Evolutionary conservation across 2,329 filamentous ascomycete species (phyloP), one percentile per base, ranked within the genome.

Genomic region (Claviceps sp.): DNA sequence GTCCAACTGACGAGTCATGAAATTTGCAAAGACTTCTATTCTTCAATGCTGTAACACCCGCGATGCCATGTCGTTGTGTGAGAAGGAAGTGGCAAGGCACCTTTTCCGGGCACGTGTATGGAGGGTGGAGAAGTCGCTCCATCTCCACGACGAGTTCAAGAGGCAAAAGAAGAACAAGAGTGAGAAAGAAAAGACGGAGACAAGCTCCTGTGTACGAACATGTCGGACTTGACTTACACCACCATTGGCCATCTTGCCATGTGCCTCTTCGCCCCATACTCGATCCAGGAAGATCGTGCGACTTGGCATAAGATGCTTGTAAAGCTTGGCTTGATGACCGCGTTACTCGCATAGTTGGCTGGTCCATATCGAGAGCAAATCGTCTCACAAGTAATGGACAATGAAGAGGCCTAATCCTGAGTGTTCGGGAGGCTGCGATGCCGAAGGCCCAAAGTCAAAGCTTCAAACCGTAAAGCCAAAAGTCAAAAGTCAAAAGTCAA

Each of bases 171-270:
- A 17, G 14, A 11, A n/a, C 26, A 44, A 26, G 7, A 26, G 4
- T n/a, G 2, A 26, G 37, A 16, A 49, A 14, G 14, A 5, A 36
- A 34, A 22, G 43, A n/a, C 9, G 40, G 14, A 17, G 39, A 11
- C 45, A 42, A 34, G 38, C 1, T 47, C 8, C 13, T 36, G 47
- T 11, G 29, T 23, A 23, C 14, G 22, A n/a, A 34, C 39, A 45
- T 50, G 43, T 39, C 40, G 34, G 42, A 5, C 40, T 46, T 13
- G 42, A 58, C 66, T 53, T 62, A 68, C 66, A 70, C 62, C 60
- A 68, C 66, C 67, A 70, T 43, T 62, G 51, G 5, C 61, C 65
- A 49, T 66, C 60, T 23, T 60, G 52, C 50, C 59, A 69, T 40
- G 61, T 53, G 23, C 68, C 66, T 50, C 66, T 61, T 23, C 64